These are phyloP conservation scores for Wickerhamomyces bisporus DNA, from an alignment of 805 yeast genomes.

Conservation along the genomic window DNA sequence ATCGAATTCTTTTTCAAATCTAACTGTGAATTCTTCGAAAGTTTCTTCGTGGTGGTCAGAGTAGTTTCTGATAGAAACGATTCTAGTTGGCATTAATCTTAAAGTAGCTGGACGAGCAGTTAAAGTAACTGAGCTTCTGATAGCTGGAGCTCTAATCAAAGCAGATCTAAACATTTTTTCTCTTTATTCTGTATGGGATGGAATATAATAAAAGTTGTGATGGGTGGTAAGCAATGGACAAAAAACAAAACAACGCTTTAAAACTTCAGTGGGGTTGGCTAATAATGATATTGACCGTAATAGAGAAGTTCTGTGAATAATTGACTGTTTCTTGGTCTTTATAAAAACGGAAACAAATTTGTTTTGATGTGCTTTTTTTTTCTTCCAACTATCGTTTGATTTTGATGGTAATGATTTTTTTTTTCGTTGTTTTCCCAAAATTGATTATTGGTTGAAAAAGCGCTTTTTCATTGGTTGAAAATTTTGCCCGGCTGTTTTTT, in stretches of 20 bases:
- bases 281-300: too few relatives aligned
- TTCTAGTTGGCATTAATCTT: slow-evolving; percentile 12
- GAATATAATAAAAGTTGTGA: too few relatives aligned
- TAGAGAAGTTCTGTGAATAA: too few relatives aligned
- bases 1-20: slow-evolving; percentile 94
- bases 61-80: slow-evolving; percentile 53
- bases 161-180: slow-evolving; percentile 13
- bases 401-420: slow-evolving; percentile 6
- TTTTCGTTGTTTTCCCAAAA: too few relatives aligned
- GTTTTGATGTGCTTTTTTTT: too few relatives aligned
- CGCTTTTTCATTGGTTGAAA: slow-evolving; percentile 10
- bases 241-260: too few relatives aligned
- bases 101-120: slow-evolving; percentile 14
- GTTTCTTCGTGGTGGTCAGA: slow-evolving; percentile 85
- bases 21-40: slow-evolving; percentile 84
- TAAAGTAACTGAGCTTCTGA: slow-evolving; percentile 12
- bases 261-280: too few relatives aligned
- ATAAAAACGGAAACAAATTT: too few relatives aligned
- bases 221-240: too few relatives aligned
- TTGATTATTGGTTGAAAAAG: slow-evolving; percentile 9
- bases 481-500: too few relatives aligned
- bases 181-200: background rate
- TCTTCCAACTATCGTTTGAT: slow-evolving; percentile 4
- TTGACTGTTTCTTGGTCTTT: too few relatives aligned
- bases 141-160: slow-evolving; percentile 16